Evolutionary conservation across 495 filamentous ascomycete genomes (phyloP).

Genomic region (Parmelia sp.): DNA sequence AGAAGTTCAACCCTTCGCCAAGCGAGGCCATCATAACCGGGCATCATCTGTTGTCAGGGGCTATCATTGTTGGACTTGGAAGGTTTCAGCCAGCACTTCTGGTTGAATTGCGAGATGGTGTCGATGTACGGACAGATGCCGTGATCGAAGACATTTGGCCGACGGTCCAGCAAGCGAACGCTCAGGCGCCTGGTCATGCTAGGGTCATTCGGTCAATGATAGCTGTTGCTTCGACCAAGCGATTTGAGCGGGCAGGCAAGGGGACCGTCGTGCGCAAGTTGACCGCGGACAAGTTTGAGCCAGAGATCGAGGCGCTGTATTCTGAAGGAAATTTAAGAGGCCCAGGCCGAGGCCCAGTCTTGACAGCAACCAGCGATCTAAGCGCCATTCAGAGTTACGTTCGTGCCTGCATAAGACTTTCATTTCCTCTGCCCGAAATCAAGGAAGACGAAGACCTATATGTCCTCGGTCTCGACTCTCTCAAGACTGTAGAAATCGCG

Average conservation of each 20-base stretch:
- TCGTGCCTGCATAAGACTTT: background rate
- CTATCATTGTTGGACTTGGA: constrained; percentile 18
- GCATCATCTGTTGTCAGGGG: constrained; percentile 13
- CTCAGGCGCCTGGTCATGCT: constrained; percentile 24
- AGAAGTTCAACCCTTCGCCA: constrained; percentile 55
- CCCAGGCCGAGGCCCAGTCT: background rate
- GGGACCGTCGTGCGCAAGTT: constrained; percentile 47
- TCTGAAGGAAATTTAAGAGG: constrained; percentile 21
- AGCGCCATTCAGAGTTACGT: constrained; percentile 10
- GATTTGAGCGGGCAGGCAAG: constrained; percentile 48
- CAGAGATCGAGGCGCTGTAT: constrained; percentile 29
- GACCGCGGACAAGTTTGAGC: constrained; percentile 26
- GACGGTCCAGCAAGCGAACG: constrained; percentile 24
- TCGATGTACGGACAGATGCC: constrained; percentile 9
- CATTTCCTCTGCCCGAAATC: constrained; percentile 8
- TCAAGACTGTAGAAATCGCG: constrained; percentile 19
- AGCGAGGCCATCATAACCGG: constrained; percentile 38
- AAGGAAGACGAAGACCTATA: constrained; percentile 15
- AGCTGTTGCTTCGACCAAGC: constrained; percentile 23
- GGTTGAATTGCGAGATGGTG: constrained; percentile 23
- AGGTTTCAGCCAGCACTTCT: constrained; percentile 28
- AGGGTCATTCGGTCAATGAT: constrained; percentile 22
- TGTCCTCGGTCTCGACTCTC: constrained; percentile 21
- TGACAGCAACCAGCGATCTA: constrained; percentile 10
- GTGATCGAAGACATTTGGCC: constrained; percentile 30